phyloP scores from a whole-genome alignment of 805 yeast genomes.

The Saturnispora hagleri region DNA sequence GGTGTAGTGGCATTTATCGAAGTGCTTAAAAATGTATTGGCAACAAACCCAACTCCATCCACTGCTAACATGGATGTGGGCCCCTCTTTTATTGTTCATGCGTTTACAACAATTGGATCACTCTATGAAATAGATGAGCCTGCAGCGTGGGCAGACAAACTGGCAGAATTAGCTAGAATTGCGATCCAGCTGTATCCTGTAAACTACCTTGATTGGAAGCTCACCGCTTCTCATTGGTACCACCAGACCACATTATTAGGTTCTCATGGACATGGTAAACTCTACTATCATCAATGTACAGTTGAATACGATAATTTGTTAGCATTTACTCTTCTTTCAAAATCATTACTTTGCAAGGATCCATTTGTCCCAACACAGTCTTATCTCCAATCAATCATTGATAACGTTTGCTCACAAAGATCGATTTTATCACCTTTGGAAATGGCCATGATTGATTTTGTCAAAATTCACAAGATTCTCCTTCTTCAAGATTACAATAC shows the following conservation, averaged over 20 bases:
- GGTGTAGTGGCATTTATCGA: constrained; percentile 77
- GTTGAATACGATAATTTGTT: constrained; percentile 72
- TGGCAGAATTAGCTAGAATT: constrained; percentile 82
- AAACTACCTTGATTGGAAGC: constrained; percentile 76
- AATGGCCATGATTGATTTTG: constrained; percentile 51
- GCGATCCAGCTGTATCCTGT: constrained; percentile 79
- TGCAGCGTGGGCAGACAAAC: constrained; percentile 72
- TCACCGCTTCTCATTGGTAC: constrained; percentile 79
- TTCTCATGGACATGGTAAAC: constrained; percentile 75
- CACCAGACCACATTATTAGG: constrained; percentile 53
- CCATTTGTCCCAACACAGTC: constrained; percentile 80
- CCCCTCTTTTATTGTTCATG: constrained; percentile 52
- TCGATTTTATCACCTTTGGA: constrained; percentile 50
- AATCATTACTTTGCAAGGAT: constrained; percentile 69
- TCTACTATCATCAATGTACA: constrained; percentile 81
- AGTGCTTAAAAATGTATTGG: constrained; percentile 64
- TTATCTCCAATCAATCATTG: constrained; percentile 68
- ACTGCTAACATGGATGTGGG: constrained; percentile 3
- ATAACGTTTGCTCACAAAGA: constrained; percentile 62
- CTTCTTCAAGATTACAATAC: constrained; percentile 48
- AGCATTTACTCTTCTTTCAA: constrained; percentile 72
- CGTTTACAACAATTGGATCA: constrained; percentile 51
- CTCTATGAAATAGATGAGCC: constrained; percentile 17
- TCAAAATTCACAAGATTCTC: constrained; percentile 60
- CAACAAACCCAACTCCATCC: constrained; percentile 18